phyloP scores from a whole-genome alignment of 305 asterid species.

The Plantago lanceolata region DNA sequence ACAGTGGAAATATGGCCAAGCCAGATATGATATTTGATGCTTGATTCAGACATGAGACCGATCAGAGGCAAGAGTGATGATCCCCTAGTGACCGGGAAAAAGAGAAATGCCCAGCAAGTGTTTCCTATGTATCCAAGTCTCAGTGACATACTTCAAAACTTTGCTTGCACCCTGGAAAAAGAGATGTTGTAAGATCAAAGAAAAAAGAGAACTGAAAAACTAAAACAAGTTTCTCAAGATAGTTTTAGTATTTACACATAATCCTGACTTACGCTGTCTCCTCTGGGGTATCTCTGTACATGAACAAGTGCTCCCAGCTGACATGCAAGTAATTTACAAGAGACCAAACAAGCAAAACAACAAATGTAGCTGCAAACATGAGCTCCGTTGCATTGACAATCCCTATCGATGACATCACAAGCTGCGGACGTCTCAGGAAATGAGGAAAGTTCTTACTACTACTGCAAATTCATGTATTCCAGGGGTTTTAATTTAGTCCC shows the following conservation, averaged over 20 bases:
- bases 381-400: slow-evolving; percentile 54
- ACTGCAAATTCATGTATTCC: slow-evolving; percentile 3
- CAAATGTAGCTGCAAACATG: slow-evolving; percentile 44
- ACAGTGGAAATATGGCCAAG: slow-evolving; percentile 37
- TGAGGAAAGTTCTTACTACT: slow-evolving; percentile 24
- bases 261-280: slow-evolving; percentile 38
- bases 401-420: slow-evolving; percentile 54
- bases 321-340: slow-evolving; percentile 42
- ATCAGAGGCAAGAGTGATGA: slow-evolving; percentile 41
- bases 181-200: not conserved
- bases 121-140: slow-evolving; percentile 61
- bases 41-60: slow-evolving; percentile 48
- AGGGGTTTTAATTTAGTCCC: too few relatives aligned
- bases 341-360: slow-evolving; percentile 56
- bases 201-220: not conserved
- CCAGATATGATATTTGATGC: slow-evolving; percentile 50
- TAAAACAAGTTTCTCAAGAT: too few relatives aligned
- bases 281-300: slow-evolving; percentile 20
- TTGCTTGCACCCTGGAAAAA: slow-evolving; percentile 43
- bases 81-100: slow-evolving; percentile 35
- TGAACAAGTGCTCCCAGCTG: slow-evolving; percentile 45
- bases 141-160: slow-evolving; percentile 51
- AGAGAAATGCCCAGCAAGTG: slow-evolving; percentile 47
- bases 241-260: too few relatives aligned
- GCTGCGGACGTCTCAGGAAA: slow-evolving; percentile 37